Conservation (phyloP, 768 basidiomycete species). For the Tephrocybe rancida region DNA sequence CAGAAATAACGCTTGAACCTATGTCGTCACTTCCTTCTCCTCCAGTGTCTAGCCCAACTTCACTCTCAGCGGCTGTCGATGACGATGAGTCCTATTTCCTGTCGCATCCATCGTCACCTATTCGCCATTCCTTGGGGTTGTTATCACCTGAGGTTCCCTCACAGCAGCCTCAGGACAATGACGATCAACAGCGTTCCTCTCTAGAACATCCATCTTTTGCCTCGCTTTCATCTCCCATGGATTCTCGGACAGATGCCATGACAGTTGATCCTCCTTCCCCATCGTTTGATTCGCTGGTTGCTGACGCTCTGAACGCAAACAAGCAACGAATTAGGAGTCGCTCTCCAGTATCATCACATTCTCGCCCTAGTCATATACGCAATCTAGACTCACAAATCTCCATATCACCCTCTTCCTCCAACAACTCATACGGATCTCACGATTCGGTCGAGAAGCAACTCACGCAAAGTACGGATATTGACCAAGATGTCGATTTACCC, state of each 20-base stretch:
- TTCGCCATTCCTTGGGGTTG: background rate
- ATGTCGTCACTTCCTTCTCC: constrained; percentile 36
- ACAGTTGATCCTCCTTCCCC: constrained; percentile 16
- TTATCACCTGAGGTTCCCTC: background rate
- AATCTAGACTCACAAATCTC: constrained; percentile 20
- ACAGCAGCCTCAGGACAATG: too few relatives aligned
- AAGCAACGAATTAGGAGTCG: background rate
- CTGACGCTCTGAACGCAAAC: constrained; percentile 9
- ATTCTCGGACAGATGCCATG: constrained; percentile 10
- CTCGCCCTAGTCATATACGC: background rate
- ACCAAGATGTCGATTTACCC: constrained; percentile 2
- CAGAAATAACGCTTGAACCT: constrained; percentile 10
- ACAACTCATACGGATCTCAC: constrained; percentile 30
- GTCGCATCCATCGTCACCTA: background rate
- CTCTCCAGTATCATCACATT: background rate
- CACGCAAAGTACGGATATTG: constrained; percentile 37
- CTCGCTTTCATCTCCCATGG: constrained; percentile 27
- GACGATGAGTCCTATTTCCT: constrained; percentile 1
- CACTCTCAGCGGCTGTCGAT: constrained; percentile 10
- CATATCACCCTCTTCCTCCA: constrained; percentile 22
- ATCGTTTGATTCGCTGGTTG: constrained; percentile 20
- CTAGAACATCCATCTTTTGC: constrained; percentile 26
- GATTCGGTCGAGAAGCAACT: constrained; percentile 50
- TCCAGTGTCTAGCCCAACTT: constrained; percentile 30
- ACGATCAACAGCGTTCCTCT: too few relatives aligned